Percentiles rank a stretch among this genome's conserved stretches.
Evolutionary conservation across 1,139 yeast species (phyloP).

Genomic region (Debaryomyces sp.): DNA sequence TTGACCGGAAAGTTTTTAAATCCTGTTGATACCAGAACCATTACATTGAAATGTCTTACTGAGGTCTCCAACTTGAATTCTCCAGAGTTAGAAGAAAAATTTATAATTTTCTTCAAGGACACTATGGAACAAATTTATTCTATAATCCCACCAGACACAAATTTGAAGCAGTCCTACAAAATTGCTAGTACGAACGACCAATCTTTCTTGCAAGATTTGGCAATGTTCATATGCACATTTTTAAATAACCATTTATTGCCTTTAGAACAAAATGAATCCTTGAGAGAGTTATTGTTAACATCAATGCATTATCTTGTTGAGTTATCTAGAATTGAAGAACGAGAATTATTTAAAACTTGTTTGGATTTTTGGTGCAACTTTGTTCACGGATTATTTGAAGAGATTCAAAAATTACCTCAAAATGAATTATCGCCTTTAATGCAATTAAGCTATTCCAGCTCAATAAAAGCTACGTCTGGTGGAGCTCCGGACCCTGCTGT

Average conservation of each 20-base stretch:
- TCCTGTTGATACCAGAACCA: conserved; percentile 80
- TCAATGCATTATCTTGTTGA: conserved; percentile 83
- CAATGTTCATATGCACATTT: conserved; percentile 88
- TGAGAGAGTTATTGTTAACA: conserved; percentile 62
- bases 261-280: conserved; percentile 65
- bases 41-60: conserved; percentile 87
- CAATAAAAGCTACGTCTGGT: conserved; percentile 53
- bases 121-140: conserved; percentile 72
- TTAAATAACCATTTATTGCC: conserved; percentile 74
- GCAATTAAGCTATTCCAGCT: conserved; percentile 63
- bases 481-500: conserved; percentile 89
- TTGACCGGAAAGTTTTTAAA: conserved; percentile 75
- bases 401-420: conserved; percentile 78
- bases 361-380: conserved; percentile 91
- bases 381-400: conserved; percentile 79
- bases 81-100: conserved; percentile 66
- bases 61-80: conserved; percentile 77
- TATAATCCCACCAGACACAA: conserved; percentile 75
- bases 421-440: conserved; percentile 72
- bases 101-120: conserved; percentile 70
- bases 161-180: conserved; percentile 72
- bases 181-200: conserved; percentile 83
- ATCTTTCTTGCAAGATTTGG: conserved; percentile 92
- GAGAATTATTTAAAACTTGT: conserved; percentile 94
- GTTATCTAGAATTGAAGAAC: conserved; percentile 88